Percentiles rank a stretch among this genome's conserved stretches.
Conservation (phyloP, 139 green algal species). For the Auxenochlorella protothecoides region DNA sequence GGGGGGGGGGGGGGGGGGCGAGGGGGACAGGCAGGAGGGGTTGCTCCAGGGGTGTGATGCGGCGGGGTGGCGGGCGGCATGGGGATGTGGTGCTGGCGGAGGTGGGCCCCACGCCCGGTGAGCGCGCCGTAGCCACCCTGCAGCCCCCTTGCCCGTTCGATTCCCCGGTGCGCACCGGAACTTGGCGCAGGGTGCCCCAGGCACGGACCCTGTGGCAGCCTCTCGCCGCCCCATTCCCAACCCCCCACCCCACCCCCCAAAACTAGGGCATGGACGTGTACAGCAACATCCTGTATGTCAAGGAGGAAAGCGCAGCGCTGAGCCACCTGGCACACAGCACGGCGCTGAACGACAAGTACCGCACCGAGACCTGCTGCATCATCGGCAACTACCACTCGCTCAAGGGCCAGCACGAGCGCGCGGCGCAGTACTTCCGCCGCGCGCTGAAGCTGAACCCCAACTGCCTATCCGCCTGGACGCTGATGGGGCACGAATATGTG, state of each 20-base stretch:
- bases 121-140: no score
- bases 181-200: no score
- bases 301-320: constrained; percentile 64
- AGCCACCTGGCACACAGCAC: constrained; percentile 72
- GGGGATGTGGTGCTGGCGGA: no score
- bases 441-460: constrained; percentile 76
- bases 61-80: no score
- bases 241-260: background rate
- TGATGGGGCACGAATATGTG: constrained; percentile 97
- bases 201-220: background rate
- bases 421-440: constrained; percentile 82
- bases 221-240: background rate
- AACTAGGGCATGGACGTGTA: constrained; percentile 83
- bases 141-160: no score
- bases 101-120: no score
- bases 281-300: constrained; percentile 94
- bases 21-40: background rate
- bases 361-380: constrained; percentile 86
- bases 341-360: constrained; percentile 75
- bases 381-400: constrained; percentile 98
- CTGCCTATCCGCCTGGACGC: constrained; percentile 92
- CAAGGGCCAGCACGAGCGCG: constrained; percentile 55
- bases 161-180: no score
- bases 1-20: no score
- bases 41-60: background rate